These are phyloP conservation scores for Alternaria brassicae DNA, from an alignment of 2,329 filamentous ascomycete genomes.

Conservation along the genomic window DNA sequence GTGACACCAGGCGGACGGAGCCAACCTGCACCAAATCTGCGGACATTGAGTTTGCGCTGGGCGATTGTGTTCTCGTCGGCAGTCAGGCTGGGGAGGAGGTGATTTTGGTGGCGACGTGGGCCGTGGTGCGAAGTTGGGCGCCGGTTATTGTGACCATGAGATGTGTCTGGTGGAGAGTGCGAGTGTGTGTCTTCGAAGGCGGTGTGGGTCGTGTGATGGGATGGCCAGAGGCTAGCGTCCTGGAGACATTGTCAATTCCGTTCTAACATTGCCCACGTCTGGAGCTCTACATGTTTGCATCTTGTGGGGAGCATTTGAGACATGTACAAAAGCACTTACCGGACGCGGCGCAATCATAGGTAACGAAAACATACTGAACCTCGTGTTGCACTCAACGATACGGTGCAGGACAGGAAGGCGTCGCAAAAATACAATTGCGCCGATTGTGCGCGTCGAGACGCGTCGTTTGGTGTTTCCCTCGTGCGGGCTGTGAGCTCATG, in stretches of 20 bases:
- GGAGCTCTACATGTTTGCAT: not conserved
- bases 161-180: constrained; percentile 27
- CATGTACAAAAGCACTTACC: constrained; percentile 12
- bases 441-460: constrained; percentile 7
- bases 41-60: constrained; percentile 79
- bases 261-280: not conserved
- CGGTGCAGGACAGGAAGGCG: not conserved
- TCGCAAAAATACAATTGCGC: not conserved
- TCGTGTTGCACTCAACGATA: not conserved
- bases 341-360: constrained; percentile 29
- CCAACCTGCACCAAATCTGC: constrained; percentile 88
- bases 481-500: constrained; percentile 12
- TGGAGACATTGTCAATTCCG: constrained; percentile 16
- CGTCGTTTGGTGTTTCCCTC: constrained; percentile 19
- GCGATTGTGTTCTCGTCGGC: constrained; percentile 79
- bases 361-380: constrained; percentile 23
- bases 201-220: constrained; percentile 28
- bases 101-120: constrained; percentile 20
- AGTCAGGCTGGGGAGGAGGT: constrained; percentile 70
- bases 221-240: constrained; percentile 45
- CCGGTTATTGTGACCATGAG: constrained; percentile 24
- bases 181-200: constrained; percentile 28
- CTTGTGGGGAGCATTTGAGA: not conserved
- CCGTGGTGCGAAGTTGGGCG: constrained; percentile 29
- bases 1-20: constrained; percentile 84